These are phyloP conservation scores for Dactylonectria estremocensis DNA, from an alignment of 2,329 filamentous ascomycete genomes.

Conservation along the genomic window DNA sequence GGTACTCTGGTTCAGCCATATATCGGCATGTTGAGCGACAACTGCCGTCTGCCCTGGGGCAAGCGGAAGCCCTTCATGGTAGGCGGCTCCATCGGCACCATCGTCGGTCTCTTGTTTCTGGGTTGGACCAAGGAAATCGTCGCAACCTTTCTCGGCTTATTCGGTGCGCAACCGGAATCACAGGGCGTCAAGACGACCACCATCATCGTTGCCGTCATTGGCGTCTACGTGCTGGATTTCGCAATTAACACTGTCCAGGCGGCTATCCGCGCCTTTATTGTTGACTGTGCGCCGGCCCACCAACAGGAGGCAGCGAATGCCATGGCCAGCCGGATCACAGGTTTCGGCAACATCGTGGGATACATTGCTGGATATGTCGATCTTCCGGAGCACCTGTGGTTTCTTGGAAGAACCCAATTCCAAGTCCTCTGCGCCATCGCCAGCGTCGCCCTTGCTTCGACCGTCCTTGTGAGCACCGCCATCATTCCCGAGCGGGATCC, in stretches of 20 bases:
- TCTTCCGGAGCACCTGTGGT: constrained; percentile 81
- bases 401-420: constrained; percentile 91
- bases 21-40: constrained; percentile 85
- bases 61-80: constrained; percentile 88
- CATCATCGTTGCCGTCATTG: constrained; percentile 85
- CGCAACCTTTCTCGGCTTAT: constrained; percentile 75
- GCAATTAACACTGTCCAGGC: constrained; percentile 98
- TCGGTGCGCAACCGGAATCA: constrained; percentile 79
- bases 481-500: constrained; percentile 87
- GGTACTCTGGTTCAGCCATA: constrained; percentile 87
- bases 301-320: constrained; percentile 96
- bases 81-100: constrained; percentile 76
- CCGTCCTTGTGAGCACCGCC: constrained; percentile 78
- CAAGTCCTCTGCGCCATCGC: constrained; percentile 92
- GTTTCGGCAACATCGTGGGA: constrained; percentile 91
- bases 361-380: constrained; percentile 91
- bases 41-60: constrained; percentile 81
- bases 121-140: constrained; percentile 84
- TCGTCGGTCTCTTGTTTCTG: constrained; percentile 77
- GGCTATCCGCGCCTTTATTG: constrained; percentile 90
- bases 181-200: constrained; percentile 74
- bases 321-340: constrained; percentile 90
- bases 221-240: constrained; percentile 94
- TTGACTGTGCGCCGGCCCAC: constrained; percentile 92
- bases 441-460: constrained; percentile 78